phyloP scores from a whole-genome alignment of 2,329 filamentous ascomycete genomes.

The Paraconiothyrium sp. region DNA sequence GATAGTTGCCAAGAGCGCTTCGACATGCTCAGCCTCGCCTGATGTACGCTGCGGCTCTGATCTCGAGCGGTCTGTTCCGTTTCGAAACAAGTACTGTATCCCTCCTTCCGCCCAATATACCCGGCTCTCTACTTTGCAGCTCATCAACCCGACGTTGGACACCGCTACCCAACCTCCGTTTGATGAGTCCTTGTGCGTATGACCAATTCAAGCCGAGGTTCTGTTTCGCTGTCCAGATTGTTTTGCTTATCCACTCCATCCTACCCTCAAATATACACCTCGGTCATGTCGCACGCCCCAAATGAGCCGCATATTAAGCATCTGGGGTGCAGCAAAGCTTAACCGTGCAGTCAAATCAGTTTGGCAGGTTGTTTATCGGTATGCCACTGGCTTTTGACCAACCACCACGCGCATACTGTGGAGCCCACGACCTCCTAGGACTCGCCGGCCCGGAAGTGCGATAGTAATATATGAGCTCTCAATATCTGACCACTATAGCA shows the following conservation, averaged over 20 bases:
- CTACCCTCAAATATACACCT: slow-evolving; percentile 8
- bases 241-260: slow-evolving; percentile 23
- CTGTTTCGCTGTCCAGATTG: slow-evolving; percentile 22
- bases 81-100: slow-evolving; percentile 8
- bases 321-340: slow-evolving; percentile 32
- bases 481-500: slow-evolving; percentile 35
- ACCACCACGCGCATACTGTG: slow-evolving; percentile 28
- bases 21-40: not conserved
- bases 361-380: slow-evolving; percentile 37
- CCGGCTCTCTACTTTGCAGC: slow-evolving; percentile 4
- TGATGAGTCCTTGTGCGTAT: not conserved
- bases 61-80: slow-evolving; percentile 8
- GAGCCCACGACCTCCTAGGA: slow-evolving; percentile 30
- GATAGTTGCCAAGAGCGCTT: not conserved
- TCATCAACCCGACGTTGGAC: slow-evolving; percentile 6
- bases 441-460: slow-evolving; percentile 32
- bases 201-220: not conserved
- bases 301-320: slow-evolving; percentile 32
- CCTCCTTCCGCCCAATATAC: slow-evolving; percentile 7
- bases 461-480: slow-evolving; percentile 31
- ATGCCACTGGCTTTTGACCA: slow-evolving; percentile 23
- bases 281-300: slow-evolving; percentile 29
- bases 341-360: slow-evolving; percentile 22
- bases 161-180: slow-evolving; percentile 20
- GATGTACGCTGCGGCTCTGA: not conserved